These are phyloP conservation scores for Starmerella scarabaei DNA, from an alignment of 805 yeast species.

Conservation along the genomic window DNA sequence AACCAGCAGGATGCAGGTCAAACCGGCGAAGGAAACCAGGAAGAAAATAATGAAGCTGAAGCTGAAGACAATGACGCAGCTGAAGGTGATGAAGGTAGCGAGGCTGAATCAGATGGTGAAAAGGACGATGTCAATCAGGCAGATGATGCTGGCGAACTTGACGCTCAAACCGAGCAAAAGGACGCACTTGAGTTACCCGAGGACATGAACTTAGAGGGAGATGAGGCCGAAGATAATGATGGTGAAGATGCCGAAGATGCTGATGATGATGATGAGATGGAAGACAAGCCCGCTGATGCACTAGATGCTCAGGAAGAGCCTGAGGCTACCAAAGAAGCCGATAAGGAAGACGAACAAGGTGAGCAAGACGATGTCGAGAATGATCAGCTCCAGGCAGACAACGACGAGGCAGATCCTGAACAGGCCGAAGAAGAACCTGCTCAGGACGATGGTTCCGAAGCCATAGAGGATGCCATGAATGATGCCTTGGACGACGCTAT, in stretches of 20 bases:
- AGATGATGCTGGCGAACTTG: slow-evolving; percentile 52
- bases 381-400: slow-evolving; percentile 27
- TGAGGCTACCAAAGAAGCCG: slow-evolving; percentile 23
- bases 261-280: slow-evolving; percentile 26
- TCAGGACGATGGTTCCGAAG: slow-evolving; percentile 24
- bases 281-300: slow-evolving; percentile 23
- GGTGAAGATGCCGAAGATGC: slow-evolving; percentile 40
- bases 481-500: background rate
- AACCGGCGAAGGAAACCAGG: slow-evolving; percentile 22
- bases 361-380: slow-evolving; percentile 23
- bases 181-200: slow-evolving; percentile 88
- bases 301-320: slow-evolving; percentile 22
- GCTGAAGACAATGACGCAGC: slow-evolving; percentile 49
- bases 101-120: slow-evolving; percentile 73
- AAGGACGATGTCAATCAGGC: slow-evolving; percentile 11
- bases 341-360: slow-evolving; percentile 22
- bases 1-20: slow-evolving; percentile 24
- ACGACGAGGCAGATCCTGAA: slow-evolving; percentile 25
- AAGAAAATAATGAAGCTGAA: slow-evolving; percentile 40
- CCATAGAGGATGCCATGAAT: slow-evolving; percentile 22
- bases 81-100: too few species aligned
- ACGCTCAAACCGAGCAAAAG: slow-evolving; percentile 62
- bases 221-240: slow-evolving; percentile 18
- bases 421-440: slow-evolving; percentile 26
- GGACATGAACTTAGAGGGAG: slow-evolving; percentile 79